Base-by-base conservation (phyloP, 345 rosid species). In the Durio zibethinus region DNA sequence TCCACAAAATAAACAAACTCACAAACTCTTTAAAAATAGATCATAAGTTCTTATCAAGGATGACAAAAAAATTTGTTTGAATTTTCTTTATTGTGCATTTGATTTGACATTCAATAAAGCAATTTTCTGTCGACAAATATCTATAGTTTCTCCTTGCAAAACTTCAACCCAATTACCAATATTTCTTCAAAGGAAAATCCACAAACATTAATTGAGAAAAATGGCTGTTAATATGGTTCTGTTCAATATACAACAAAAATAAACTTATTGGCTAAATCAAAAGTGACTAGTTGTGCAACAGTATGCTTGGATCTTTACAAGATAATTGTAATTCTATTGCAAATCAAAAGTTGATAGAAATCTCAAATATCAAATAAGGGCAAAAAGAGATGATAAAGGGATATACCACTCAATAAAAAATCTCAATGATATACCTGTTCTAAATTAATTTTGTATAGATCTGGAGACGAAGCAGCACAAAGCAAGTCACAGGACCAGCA, bases 401-500 rank as follows among this genome's bases (percentile, higher is more conserved):
- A 36, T 10, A 20, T 27, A 43, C n/a, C 45, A 27, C 47, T n/a
- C n/a, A n/a, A n/a, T 38, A 71, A 48, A 71, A 25, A 20, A 31
- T 31, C 74, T 71, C 40, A 78, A 3, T 48, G 54, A 12, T 36
- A 4, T 65, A 93, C 99, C 98, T 96, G 94, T 70, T 96, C 97
- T 80, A 96, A 85, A 85, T 96, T 96, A 77, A 96, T 91, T 78
- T 98, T 83, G 83, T 92, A 96, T n/a, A 93, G 60, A 81, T 93
- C 97, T 71, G 99, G 90, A 53, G 98, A 93, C n/a, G 97, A 93
- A 72, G 98, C 98, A 82, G 98, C 98, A 78, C 99, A 96, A 73
- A 96, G 88, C 84, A 96, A 87, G 91, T 96, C 99, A 87, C 97
- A 96, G 29, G 99, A 89, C 97, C 98, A 92, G 84, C 76, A 73